A percentile compares a stretch with the other conserved stretches of the same genome.
Conservation (phyloP, 2,329 filamentous ascomycete genomes). For the Epichloe coenophiala region DNA sequence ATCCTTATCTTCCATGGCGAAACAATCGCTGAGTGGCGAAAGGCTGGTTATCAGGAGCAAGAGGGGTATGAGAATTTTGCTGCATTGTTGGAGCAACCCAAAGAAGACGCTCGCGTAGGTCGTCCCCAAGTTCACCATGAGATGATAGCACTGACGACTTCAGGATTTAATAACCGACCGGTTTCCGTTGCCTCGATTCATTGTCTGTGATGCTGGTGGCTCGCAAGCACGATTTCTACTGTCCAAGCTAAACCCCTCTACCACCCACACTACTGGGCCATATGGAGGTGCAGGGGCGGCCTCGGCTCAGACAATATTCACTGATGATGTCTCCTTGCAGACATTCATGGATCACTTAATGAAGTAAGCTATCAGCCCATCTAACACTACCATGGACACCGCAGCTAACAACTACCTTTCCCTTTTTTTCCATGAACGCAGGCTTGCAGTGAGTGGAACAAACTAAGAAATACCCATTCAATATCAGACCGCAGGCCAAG, state of each 20-base stretch:
- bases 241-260: conserved; percentile 94
- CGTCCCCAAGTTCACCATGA: neutral
- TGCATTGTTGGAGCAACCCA: conserved; percentile 74
- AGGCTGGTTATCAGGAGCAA: conserved; percentile 94
- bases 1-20: conserved; percentile 98
- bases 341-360: conserved; percentile 99
- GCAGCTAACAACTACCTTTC: conserved; percentile 2
- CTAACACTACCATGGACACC: neutral
- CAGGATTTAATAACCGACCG: conserved; percentile 93
- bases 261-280: conserved; percentile 84
- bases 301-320: conserved; percentile 95
- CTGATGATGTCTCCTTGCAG: conserved; percentile 92
- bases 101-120: conserved; percentile 86
- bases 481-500: neutral
- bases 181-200: conserved; percentile 96
- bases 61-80: conserved; percentile 97
- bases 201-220: conserved; percentile 95
- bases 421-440: conserved; percentile 11
- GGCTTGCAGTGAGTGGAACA: conserved; percentile 50
- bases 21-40: conserved; percentile 95
- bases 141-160: conserved; percentile 9
- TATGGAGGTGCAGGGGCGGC: conserved; percentile 79
- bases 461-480: conserved; percentile 27
- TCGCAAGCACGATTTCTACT: conserved; percentile 95
- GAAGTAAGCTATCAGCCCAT: conserved; percentile 52